Conservation (phyloP, 2,329 filamentous ascomycete species). For the Trichoderma sp. region DNA sequence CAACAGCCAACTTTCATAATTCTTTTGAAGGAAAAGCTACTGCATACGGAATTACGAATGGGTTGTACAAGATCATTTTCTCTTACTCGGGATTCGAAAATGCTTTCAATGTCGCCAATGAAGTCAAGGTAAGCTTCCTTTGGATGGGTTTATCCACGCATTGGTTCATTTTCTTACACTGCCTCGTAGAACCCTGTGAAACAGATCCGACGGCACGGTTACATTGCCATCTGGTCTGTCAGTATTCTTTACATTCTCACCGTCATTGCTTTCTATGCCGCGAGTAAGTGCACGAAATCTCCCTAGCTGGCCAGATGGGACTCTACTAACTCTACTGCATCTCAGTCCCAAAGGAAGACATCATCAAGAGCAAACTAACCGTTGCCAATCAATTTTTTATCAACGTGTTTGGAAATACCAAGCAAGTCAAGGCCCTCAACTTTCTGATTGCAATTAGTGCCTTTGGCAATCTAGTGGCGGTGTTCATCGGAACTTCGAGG, state of each 20-base stretch:
- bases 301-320: not conserved
- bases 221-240: constrained; percentile 49
- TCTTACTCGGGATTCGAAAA: constrained; percentile 58
- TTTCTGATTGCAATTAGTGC: constrained; percentile 55
- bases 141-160: not conserved
- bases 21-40: constrained; percentile 35
- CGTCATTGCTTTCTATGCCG: constrained; percentile 61
- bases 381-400: constrained; percentile 59
- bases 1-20: constrained; percentile 36
- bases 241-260: constrained; percentile 55
- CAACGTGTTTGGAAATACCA: constrained; percentile 51
- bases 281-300: constrained; percentile 31
- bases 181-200: constrained; percentile 50
- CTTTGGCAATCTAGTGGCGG: constrained; percentile 57
- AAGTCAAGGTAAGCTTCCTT: constrained; percentile 32
- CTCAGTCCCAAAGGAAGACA: constrained; percentile 49
- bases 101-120: constrained; percentile 60
- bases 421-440: constrained; percentile 52
- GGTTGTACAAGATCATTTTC: constrained; percentile 58
- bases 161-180: not conserved
- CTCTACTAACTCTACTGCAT: not conserved
- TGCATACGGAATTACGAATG: constrained; percentile 41
- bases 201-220: constrained; percentile 49
- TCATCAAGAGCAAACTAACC: constrained; percentile 51
- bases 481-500: constrained; percentile 53